phyloP scores from a whole-genome alignment of 1,139 yeast genomes.

The Pichiaceae sp. region DNA sequence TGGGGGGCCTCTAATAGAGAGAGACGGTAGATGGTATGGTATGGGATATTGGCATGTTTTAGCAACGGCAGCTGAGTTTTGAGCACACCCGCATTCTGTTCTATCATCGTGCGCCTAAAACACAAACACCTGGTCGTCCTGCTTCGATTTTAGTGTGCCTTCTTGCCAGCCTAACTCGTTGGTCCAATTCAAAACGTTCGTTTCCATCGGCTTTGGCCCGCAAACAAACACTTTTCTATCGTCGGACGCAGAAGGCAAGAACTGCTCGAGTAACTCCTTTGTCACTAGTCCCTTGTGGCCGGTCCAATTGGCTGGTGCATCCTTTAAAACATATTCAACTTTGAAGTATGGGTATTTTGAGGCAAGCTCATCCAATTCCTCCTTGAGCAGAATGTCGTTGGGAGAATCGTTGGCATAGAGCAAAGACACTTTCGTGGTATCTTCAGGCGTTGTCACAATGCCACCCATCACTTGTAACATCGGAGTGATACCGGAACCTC shows the following conservation, averaged over 20 bases:
- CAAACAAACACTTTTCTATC: conserved; percentile 55
- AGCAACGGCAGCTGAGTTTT: too few species aligned
- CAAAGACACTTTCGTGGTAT: conserved; percentile 48
- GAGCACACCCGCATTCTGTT: too few species aligned
- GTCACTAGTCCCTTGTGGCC: conserved; percentile 56
- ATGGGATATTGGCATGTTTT: too few species aligned
- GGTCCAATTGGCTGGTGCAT: conserved; percentile 37
- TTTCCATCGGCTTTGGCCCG: conserved; percentile 72
- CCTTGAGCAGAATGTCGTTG: conserved; percentile 62
- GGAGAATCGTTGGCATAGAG: conserved; percentile 67
- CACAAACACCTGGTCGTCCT: conserved; percentile 63
- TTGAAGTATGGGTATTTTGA: conserved; percentile 52
- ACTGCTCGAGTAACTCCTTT: conserved; percentile 42
- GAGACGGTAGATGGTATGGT: too few species aligned
- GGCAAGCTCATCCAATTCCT: conserved; percentile 62
- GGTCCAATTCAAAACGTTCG: conserved; percentile 38
- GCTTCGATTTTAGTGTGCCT: conserved; percentile 39
- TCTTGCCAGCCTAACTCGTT: conserved; percentile 56
- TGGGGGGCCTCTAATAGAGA: too few species aligned
- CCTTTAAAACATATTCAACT: conserved; percentile 37
- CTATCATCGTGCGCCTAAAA: too few species aligned
- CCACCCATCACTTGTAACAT: conserved; percentile 61
- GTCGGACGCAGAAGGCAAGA: conserved; percentile 39
- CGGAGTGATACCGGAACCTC: conserved; percentile 79
- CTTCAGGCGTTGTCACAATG: conserved; percentile 58